phyloP scores from a whole-genome alignment of 2,329 filamentous ascomycete species.

The Fusarium sp. region DNA sequence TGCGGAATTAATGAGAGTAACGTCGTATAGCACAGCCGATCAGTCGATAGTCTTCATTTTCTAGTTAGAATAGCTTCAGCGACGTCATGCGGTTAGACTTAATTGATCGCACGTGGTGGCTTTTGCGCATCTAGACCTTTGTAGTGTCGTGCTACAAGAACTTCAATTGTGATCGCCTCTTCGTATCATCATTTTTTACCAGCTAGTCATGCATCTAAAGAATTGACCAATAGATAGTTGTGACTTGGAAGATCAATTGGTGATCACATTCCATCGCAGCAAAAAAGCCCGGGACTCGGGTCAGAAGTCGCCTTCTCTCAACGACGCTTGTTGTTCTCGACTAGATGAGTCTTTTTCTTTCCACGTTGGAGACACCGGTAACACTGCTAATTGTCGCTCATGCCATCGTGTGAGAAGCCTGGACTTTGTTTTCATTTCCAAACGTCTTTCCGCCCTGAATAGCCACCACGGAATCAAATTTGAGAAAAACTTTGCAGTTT shows the following conservation, averaged over 20 bases:
- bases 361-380: too few species aligned
- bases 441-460: not conserved
- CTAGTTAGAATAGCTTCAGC: not conserved
- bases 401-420: too few species aligned
- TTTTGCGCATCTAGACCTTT: not conserved
- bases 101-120: not conserved
- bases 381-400: too few species aligned
- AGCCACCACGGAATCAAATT: fast-evolving
- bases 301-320: not conserved
- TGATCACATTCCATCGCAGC: not conserved
- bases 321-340: not conserved
- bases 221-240: not conserved
- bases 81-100: not conserved
- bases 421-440: fast-evolving
- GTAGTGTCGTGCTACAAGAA: not conserved
- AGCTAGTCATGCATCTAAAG: not conserved
- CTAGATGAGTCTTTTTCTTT: not conserved
- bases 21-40: slow-evolving; percentile 23
- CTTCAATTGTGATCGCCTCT: not conserved
- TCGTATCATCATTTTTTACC: too few species aligned
- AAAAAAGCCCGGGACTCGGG: not conserved
- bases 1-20: not conserved
- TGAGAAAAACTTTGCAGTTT: not conserved
- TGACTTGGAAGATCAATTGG: not conserved
- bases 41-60: not conserved